These are phyloP conservation scores for Parietaria judaica DNA, from an alignment of 306 rosid species.

Conservation along the genomic window DNA sequence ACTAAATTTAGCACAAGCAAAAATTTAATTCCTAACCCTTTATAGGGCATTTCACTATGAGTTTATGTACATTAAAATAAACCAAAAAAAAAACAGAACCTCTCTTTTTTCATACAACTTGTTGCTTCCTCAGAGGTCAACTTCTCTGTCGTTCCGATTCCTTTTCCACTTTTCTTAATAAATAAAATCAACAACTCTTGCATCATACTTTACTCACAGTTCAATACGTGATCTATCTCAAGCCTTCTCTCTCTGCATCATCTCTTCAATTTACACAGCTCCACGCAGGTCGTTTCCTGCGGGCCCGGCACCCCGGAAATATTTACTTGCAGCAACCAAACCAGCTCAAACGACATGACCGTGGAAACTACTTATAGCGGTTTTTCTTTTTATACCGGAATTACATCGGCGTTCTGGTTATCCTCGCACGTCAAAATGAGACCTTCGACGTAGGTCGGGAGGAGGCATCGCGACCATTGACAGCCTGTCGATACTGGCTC, in stretches of 20 bases:
- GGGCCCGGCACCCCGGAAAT: slow-evolving; percentile 22
- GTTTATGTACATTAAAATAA: slow-evolving; percentile 47
- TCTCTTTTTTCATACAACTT: slow-evolving; percentile 11
- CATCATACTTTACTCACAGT: slow-evolving; percentile 13
- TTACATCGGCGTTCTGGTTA: slow-evolving; percentile 64
- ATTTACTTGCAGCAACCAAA: slow-evolving; percentile 21
- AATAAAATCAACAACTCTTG: slow-evolving; percentile 6
- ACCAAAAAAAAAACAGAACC: slow-evolving; percentile 9
- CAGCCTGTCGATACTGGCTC: slow-evolving; percentile 84
- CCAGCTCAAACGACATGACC: slow-evolving; percentile 14
- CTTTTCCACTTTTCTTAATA: background rate
- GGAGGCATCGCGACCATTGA: slow-evolving; percentile 80
- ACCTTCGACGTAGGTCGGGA: slow-evolving; percentile 77
- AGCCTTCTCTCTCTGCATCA: slow-evolving; percentile 32
- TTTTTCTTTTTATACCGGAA: slow-evolving; percentile 54
- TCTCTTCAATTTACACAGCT: slow-evolving; percentile 31
- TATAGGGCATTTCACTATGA: slow-evolving; percentile 32
- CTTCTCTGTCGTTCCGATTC: slow-evolving; percentile 9
- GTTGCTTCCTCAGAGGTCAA: slow-evolving; percentile 22
- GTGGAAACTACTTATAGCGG: slow-evolving; percentile 3
- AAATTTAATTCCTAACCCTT: slow-evolving; percentile 34
- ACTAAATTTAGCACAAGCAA: slow-evolving; percentile 25
- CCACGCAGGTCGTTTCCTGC: slow-evolving; percentile 20
- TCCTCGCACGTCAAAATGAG: slow-evolving; percentile 78
- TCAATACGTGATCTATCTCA: slow-evolving; percentile 17